phyloP scores from a whole-genome alignment of 2,329 filamentous ascomycete species.

The Monilinia aucupariae region DNA sequence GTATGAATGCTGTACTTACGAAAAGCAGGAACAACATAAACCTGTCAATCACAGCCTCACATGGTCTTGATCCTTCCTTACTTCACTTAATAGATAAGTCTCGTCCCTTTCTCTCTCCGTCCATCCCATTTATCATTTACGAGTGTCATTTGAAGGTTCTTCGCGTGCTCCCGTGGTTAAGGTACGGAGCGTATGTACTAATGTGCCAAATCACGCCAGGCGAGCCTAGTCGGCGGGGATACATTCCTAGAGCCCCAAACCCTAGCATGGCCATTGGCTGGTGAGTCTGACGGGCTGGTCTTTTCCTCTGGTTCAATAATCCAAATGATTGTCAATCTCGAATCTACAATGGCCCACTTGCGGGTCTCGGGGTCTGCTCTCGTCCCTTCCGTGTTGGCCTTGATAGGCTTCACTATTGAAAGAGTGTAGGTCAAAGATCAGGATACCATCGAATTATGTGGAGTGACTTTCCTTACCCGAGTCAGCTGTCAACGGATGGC shows the following conservation, averaged over 20 bases:
- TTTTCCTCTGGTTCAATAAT: neutral
- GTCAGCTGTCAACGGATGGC: slow-evolving; percentile 7
- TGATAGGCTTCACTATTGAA: slow-evolving; percentile 6
- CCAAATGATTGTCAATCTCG: slow-evolving; percentile 13
- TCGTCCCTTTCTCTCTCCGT: slow-evolving; percentile 6
- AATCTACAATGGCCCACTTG: slow-evolving; percentile 19
- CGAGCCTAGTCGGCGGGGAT: slow-evolving; percentile 7
- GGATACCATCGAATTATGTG: slow-evolving; percentile 13
- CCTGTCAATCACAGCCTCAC: neutral
- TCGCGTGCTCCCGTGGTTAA: slow-evolving; percentile 14
- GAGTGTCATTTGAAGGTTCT: slow-evolving; percentile 4
- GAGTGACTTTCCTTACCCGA: slow-evolving; percentile 1
- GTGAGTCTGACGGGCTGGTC: neutral
- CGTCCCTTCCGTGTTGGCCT: slow-evolving; percentile 3
- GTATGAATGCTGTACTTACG: neutral
- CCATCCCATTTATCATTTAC: slow-evolving; percentile 16
- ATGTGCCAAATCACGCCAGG: slow-evolving; percentile 6
- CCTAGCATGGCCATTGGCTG: slow-evolving; percentile 5
- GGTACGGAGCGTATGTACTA: neutral
- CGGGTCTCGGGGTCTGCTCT: slow-evolving; percentile 16
- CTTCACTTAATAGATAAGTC: slow-evolving; percentile 6
- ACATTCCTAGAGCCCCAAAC: slow-evolving; percentile 12
- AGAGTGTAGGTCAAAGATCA: slow-evolving; percentile 9
- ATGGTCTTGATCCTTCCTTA: neutral
- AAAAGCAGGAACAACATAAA: slow-evolving; percentile 9